Base-by-base conservation (phyloP, 139 green algal genomes). In the Closterium sp. region DNA sequence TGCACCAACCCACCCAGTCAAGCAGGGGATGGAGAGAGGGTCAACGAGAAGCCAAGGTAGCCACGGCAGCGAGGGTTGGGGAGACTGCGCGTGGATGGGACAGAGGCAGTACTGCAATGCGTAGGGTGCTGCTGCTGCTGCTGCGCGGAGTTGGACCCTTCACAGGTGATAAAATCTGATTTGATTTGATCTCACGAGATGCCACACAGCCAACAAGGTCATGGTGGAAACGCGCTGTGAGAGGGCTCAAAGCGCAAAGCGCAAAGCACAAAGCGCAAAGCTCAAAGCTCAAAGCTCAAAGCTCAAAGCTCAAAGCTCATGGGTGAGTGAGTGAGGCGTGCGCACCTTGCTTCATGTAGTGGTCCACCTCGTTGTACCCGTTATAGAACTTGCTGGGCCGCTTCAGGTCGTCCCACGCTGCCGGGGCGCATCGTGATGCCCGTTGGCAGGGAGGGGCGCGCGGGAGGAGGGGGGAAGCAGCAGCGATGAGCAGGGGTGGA, bases 381-480 rank as follows among this genome's bases (percentile, higher is more conserved):
- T 28, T 27, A 89, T 92, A 92, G 85, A 88, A 89, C 73, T 86
- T 92, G 22, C 13, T 89, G 22, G 90, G 90, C 62, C 50, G 89
- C 70, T 89, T 62, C 90, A 45, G 31, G 32, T 92, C 90, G 29
- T 89, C 70, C 9, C 90, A 28, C 5, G 70, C 90, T 92, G 90
- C 90, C 38, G 79, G 86, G 9, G 34, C 22, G 45, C 45, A 70
- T 19, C 10, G 11, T 70, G 4, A 70, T 1, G 45, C 45, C 1
- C 10, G 45, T 70, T 70, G 45, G 6, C 11, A 22, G 45, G 45
- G 10, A 2, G 89, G 90, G n/a, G 17, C 24, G 79, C 89, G 17
- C 24, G 79, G 90, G 42, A 92, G 86, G 86, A 62, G 22, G 22
- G 28, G 34, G 27, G 7, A 32, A 88, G 28, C 21, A 86, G 27